Conservation (phyloP, 2,329 filamentous ascomycete species). For the Podosphaera xanthii region DNA sequence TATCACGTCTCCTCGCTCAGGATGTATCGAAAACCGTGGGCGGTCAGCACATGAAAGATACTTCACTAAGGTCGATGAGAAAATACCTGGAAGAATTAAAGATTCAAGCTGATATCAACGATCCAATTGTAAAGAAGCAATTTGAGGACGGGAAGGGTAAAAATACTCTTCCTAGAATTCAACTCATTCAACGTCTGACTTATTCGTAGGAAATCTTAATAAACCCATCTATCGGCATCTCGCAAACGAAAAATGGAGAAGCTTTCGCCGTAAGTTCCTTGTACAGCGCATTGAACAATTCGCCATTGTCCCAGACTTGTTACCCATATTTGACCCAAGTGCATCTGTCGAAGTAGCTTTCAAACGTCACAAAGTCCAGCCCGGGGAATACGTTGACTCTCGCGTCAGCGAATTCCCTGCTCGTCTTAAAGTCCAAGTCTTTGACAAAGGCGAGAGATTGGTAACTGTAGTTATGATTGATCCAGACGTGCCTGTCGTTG, state of each 20-base stretch:
- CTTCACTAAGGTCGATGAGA: slow-evolving; percentile 44
- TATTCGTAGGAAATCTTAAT: slow-evolving; percentile 58
- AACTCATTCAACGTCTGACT: slow-evolving; percentile 8
- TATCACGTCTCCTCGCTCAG: slow-evolving; percentile 40
- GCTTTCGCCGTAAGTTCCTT: slow-evolving; percentile 57
- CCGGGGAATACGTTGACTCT: slow-evolving; percentile 60
- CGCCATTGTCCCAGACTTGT: slow-evolving; percentile 67
- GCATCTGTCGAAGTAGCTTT: slow-evolving; percentile 71
- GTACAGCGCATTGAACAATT: slow-evolving; percentile 73
- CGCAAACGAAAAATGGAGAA: slow-evolving; percentile 68
- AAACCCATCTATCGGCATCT: slow-evolving; percentile 90
- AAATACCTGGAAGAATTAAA: slow-evolving; percentile 56
- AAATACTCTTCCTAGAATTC: slow-evolving; percentile 3
- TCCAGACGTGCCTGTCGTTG: slow-evolving; percentile 65
- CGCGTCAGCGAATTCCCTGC: slow-evolving; percentile 49
- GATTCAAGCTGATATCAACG: slow-evolving; percentile 82
- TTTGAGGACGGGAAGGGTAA: slow-evolving; percentile 84
- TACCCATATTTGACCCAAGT: slow-evolving; percentile 55
- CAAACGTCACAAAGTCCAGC: slow-evolving; percentile 41
- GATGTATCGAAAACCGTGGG: slow-evolving; percentile 33
- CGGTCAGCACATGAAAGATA: slow-evolving; percentile 41
- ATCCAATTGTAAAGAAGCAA: slow-evolving; percentile 74
- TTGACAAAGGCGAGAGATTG: slow-evolving; percentile 58
- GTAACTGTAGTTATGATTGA: slow-evolving; percentile 74
- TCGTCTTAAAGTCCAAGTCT: slow-evolving; percentile 62